phyloP scores from a whole-genome alignment of 257 asterid species.

The Fraxinus americana region DNA sequence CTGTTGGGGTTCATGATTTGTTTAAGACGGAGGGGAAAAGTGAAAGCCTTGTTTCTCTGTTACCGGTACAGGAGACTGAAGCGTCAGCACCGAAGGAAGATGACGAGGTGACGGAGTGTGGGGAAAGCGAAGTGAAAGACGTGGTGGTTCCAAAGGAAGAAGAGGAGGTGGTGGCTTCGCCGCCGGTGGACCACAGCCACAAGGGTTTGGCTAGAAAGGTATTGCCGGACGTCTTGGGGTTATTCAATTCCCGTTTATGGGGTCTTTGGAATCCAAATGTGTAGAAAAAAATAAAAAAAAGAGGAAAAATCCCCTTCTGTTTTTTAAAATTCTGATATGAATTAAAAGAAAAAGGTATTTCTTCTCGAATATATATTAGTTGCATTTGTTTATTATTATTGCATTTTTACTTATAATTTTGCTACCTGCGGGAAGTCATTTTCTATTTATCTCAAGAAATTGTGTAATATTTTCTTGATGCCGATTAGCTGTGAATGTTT shows the following conservation, averaged over 20 bases:
- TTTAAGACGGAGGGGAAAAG: conserved; percentile 7
- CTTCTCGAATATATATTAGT: conserved; percentile 27
- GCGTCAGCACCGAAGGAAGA: conserved; percentile 8
- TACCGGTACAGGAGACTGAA: conserved; percentile 19
- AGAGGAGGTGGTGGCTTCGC: conserved; percentile 16
- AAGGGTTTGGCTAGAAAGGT: conserved; percentile 77
- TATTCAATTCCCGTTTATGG: conserved; percentile 83
- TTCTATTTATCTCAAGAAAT: conserved; percentile 1
- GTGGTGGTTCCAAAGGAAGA: conserved; percentile 11
- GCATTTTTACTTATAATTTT: too few species aligned
- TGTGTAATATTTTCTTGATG: background rate
- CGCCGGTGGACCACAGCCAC: conserved; percentile 39
- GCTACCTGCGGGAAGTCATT: conserved; percentile 11
- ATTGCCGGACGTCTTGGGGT: conserved; percentile 86
- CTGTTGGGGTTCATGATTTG: conserved; percentile 10
- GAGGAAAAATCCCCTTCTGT: conserved; percentile 11
- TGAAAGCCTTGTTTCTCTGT: conserved; percentile 3
- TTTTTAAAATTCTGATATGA: conserved; percentile 24
- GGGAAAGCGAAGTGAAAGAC: background rate
- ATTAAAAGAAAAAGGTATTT: conserved; percentile 1
- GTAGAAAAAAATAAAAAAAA: conserved; percentile 19
- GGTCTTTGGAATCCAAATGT: conserved; percentile 88
- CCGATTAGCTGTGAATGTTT: too few species aligned
- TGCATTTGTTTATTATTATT: conserved; percentile 29
- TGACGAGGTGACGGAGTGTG: background rate